Evolutionary conservation across 768 basidiomycete species (phyloP).

Genomic region (Terana coerulea): DNA sequence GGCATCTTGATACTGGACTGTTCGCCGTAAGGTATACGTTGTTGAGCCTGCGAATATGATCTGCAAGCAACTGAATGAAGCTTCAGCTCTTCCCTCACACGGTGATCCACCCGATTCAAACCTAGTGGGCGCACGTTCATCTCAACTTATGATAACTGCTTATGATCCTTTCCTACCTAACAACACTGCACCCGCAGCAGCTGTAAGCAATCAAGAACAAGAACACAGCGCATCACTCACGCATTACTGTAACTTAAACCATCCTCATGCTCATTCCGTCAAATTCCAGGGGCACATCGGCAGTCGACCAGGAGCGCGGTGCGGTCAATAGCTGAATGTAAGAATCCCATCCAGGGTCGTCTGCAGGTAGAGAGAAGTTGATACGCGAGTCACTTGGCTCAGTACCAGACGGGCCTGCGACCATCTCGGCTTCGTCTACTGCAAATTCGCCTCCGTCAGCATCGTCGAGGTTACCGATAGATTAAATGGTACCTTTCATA

Average conservation of each 20-base stretch:
- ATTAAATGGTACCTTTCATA: too few relatives aligned
- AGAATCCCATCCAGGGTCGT: not conserved
- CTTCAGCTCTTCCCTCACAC: not conserved
- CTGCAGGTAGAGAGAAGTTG: not conserved
- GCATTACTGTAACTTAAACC: too few relatives aligned
- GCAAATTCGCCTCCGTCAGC: not conserved
- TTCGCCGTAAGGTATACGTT: not conserved
- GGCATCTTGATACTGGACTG: not conserved
- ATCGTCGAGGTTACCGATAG: too few relatives aligned
- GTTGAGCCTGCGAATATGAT: conserved; percentile 5
- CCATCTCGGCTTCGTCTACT: not conserved
- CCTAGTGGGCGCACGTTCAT: not conserved
- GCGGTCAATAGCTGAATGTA: not conserved
- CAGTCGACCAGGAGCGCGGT: too few relatives aligned
- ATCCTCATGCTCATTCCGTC: too few relatives aligned
- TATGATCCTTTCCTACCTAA: not conserved
- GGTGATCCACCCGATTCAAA: not conserved
- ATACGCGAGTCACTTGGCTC: not conserved
- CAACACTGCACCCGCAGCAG: too few relatives aligned
- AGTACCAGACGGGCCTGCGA: not conserved
- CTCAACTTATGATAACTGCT: not conserved
- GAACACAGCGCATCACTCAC: too few relatives aligned
- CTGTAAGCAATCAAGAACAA: too few relatives aligned
- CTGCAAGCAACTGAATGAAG: not conserved
- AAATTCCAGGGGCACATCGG: too few relatives aligned